Base-by-base conservation (phyloP, 345 rosid species). In the Salix brachista region DNA sequence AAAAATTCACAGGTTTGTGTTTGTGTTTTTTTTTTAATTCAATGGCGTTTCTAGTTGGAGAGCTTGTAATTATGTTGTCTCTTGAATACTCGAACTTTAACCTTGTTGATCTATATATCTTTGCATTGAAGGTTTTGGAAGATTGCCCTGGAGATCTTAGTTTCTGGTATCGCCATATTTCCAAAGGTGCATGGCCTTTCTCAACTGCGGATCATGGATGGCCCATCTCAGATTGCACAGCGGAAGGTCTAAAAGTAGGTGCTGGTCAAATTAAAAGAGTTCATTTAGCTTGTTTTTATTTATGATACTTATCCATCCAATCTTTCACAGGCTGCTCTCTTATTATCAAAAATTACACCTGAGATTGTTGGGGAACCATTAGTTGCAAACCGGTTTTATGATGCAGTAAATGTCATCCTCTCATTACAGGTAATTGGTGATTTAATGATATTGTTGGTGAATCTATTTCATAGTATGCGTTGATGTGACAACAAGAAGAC, bases 141-240 rank as follows among this genome's bases (percentile, higher is more conserved):
- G 89, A 95, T 82, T 95, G 97, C 87, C 91, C 91, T 4, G 97
- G 97, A 76, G 89, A 93, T 81, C 94, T 91, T 80, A 77, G 82
- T 46, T 84, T 67, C 82, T 93, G 98, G 98, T 90, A 93, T 48
- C 96, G 97, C 54, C 99, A 96, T 87, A 92, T 96, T 83, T 96
- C 99, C 71, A 96, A 93, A 85, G 99, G 98, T 67, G 99, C 96
- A 75, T 93, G 99, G 98, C 95, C 98, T 76, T 96, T 93, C 85
- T 96, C 99, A 69, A 93, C 97, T 48, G 94, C 87, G 48, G 99
- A 93, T 86, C 99, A 95, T 5, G 97, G 99, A 83, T 96, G 98
- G 98, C 98, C 97, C 69, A 91, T 93, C 81, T 96, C 98, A 28
- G 99, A 96, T 76, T 92, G 97, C 88, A 89, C 98, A 1, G 91